A percentile compares a stretch with the other conserved stretches of the same genome.
Conservation (phyloP, 176 grass and related monocot genomes). For the Secale cereale region DNA sequence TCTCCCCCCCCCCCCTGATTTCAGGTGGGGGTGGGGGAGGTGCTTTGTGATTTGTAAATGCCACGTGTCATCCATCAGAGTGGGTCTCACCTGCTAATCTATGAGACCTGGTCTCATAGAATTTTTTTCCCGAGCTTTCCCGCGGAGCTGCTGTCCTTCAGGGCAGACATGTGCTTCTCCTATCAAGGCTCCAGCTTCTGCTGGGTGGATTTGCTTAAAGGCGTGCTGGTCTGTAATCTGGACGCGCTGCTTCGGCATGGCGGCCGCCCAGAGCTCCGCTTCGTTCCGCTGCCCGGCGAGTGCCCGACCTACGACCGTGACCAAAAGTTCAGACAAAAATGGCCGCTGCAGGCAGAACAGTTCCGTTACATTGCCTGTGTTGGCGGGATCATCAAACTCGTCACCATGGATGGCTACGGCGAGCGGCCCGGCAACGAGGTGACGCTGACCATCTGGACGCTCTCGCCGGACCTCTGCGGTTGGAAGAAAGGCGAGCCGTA, state of each 20-base stretch:
- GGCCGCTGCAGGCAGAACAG: neutral
- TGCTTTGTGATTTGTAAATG: too few relatives aligned
- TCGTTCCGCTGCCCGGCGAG: neutral
- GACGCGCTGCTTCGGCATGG: neutral
- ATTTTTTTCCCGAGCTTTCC: too few relatives aligned
- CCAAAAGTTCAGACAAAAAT: neutral
- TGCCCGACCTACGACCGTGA: neutral
- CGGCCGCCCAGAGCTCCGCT: neutral
- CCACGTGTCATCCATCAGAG: too few relatives aligned
- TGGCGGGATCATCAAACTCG: neutral
- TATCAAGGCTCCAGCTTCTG: neutral
- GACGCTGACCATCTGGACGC: neutral
- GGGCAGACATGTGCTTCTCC: neutral
- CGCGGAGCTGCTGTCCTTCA: neutral
- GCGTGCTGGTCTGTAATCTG: neutral
- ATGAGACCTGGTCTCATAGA: too few relatives aligned
- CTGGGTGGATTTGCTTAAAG: constrained; percentile 12
- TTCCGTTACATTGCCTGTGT: neutral
- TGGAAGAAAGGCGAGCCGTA: neutral
- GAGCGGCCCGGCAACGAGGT: neutral
- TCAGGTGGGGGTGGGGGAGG: too few relatives aligned
- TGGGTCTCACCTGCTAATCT: too few relatives aligned
- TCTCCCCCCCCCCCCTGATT: too few relatives aligned
- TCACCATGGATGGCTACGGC: constrained; percentile 4
- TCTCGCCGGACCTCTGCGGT: neutral